Percentiles rank a stretch among this genome's conserved stretches.
Evolutionary conservation across 2,329 filamentous ascomycete genomes (phyloP).

Genomic region (Aspergillaceae sp.): DNA sequence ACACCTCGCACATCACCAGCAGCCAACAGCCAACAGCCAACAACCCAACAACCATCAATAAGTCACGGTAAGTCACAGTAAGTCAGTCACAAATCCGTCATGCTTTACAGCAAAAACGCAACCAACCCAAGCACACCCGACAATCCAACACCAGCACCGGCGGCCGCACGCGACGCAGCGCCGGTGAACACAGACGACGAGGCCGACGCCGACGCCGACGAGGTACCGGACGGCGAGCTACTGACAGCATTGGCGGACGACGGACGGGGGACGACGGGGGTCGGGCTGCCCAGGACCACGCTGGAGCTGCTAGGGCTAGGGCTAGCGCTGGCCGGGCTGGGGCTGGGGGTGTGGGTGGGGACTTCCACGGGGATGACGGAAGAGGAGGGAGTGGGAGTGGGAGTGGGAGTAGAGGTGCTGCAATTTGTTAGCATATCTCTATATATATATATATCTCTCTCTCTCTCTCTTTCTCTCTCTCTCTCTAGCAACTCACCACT

Average conservation of each 20-base stretch:
- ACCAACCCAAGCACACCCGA: constrained; percentile 46
- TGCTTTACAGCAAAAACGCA: constrained; percentile 38
- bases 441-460: too few relatives aligned
- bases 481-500: constrained; percentile 27
- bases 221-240: constrained; percentile 13
- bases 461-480: too few relatives aligned
- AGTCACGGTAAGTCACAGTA: constrained; percentile 21
- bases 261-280: constrained; percentile 6
- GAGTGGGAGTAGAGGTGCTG: constrained; percentile 16
- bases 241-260: constrained; percentile 7
- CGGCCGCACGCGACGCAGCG: constrained; percentile 42
- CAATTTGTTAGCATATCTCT: constrained; percentile 5
- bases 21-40: too few relatives aligned
- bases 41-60: too few relatives aligned
- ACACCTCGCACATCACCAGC: too few relatives aligned
- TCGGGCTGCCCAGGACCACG: constrained; percentile 8
- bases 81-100: constrained; percentile 2
- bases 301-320: constrained; percentile 12
- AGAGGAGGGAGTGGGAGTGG: constrained; percentile 13
- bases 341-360: constrained; percentile 3
- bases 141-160: constrained; percentile 43
- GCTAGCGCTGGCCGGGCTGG: constrained; percentile 8
- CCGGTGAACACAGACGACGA: constrained; percentile 39
- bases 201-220: constrained; percentile 7
- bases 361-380: constrained; percentile 7